Base-by-base conservation (phyloP, 1,139 yeast species). In the Magnusiomyces suaveolens region DNA sequence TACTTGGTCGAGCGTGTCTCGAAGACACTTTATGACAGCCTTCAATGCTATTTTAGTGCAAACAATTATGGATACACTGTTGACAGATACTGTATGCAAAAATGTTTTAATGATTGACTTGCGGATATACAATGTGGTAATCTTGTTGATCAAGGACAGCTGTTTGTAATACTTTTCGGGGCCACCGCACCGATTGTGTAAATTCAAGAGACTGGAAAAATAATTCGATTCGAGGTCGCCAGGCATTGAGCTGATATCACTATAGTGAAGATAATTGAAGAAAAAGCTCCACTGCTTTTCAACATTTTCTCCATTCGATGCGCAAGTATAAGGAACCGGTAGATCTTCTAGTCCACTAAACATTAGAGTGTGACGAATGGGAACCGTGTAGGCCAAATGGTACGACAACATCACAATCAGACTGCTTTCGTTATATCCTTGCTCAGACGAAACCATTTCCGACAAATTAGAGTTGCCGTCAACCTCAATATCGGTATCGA, bases 301-400 rank as follows among this genome's bases (percentile, higher is more conserved):
- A 38, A 16, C 16, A 38, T 38, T n/a, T 20, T n/a, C 46, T 18
- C 21, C 10, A 26, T 8, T 18, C 8, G 4, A 20, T 4, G 26
- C 6, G 26, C 6, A 43, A 20, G n/a, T 21, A 21, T 10, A 43
- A 21, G 26, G 26, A 20, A 43, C 10, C 16, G 46, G 25, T 10
- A 43, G 18, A 21, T 26, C 24, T 29, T 46, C 49, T 3, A 46
- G 39, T 29, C 49, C 39, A 32, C 25, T 20, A 46, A 46, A 46
- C 36, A 46, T 16, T 16, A 46, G 49, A 23, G 38, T 32, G 18
- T 46, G 49, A 29, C 41, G 38, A 12, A n/a, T 12, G 21, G 21
- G 8, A 29, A 46, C 23, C 10, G 20, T 16, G 10, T 26, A 14
- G 8, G 23, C 25, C 2, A 46, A 26, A n/a, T n/a, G 25, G 8